Base-by-base conservation (phyloP, 805 yeast genomes). In the Myxozyma sirexii region DNA sequence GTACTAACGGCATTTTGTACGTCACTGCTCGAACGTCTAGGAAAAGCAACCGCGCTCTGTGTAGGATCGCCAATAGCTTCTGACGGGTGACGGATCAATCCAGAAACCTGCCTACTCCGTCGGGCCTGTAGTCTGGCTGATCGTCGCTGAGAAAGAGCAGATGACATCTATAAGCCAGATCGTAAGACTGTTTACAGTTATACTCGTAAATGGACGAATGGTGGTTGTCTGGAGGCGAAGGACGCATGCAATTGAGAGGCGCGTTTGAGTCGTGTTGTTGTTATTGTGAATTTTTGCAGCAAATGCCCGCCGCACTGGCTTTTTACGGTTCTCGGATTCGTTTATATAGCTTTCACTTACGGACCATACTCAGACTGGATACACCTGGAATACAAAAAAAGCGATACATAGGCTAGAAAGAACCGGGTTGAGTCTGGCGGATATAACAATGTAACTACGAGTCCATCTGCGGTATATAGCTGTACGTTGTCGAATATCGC, bases 101-200 rank as follows among this genome's bases (percentile, higher is more conserved):
- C 61, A 3, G 62, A 60, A 15, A 52, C 59, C 19, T 60, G 64
- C 23, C 64, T 33, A 19, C 49, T 57, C 7, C 64, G 51, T 17
- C 64, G 42, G 12, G 64, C 64, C 31, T 47, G 62, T 15, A 60
- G 26, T 37, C 63, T 29, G 7, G 57, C 60, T 1, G 63, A 60
- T 23, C 63, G 54, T 8, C 63, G 57, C 33, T 60, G 63, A 26
- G 54, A 50, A 17, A 50, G 46, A 10, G 54, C 45, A n/a, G 54
- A 48, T 13, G 53, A 48, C 53, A 48, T 48, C 19, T 35, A 13
- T 12, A 19, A 12, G 2, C 52, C 24, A 35, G n/a, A 27, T n/a
- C n/a, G n/a, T n/a, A n/a, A n/a, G n/a, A n/a, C n/a, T n/a, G n/a
- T n/a, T n/a, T n/a, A n/a, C n/a, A n/a, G n/a, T n/a, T n/a, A n/a